Base-by-base conservation (phyloP, 2,329 filamentous ascomycete species). In the Aureobasidium sp. region DNA sequence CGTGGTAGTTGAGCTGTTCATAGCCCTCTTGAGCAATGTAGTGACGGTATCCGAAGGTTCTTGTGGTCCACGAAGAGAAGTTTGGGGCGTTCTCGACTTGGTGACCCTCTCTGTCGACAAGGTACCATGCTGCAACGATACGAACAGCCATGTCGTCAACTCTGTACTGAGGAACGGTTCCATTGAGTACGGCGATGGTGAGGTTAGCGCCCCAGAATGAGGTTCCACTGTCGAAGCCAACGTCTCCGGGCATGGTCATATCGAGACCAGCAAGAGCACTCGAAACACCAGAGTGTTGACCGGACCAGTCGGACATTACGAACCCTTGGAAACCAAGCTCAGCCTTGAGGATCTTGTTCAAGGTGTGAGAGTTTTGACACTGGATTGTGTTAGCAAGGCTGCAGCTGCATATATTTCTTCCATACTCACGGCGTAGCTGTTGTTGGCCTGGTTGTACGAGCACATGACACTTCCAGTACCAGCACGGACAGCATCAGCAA, bases 101-200 rank as follows among this genome's bases (percentile, higher is more conserved):
- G 66, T 73, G 69, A 46, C 72, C 72, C 62, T 84, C 82, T 59
- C 83, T 82, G 63, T 82, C 84, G 53, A 87, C 84, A 67, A 82
- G 83, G 73, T 84, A 87, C 72, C 83, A 87, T 3, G 83, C 83
- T 57, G 85, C 79, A 76, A 90, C 80, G 66, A 89, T 96, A 68
- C 94, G 86, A 74, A 91, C 88, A 5, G 85, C 90, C 87, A 96
- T 96, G 71, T 97, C 94, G 68, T 97, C 92, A 10, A 97, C 73
- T 56, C 93, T 55, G 83, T 89, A 96, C 67, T 89, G 85, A 0
- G 93, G 90, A 36, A 97, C 78, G 0, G 91, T 96, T 39, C 92
- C 92, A 71, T 97, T 97, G 68, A 96, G 75, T 6, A 97, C 86
- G 1, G 90, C 90, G 52, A 96, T 78, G 1, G 93, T 97, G 68